Base-by-base conservation (phyloP, 805 yeast genomes). In the Metschnikowia arizonensis region DNA sequence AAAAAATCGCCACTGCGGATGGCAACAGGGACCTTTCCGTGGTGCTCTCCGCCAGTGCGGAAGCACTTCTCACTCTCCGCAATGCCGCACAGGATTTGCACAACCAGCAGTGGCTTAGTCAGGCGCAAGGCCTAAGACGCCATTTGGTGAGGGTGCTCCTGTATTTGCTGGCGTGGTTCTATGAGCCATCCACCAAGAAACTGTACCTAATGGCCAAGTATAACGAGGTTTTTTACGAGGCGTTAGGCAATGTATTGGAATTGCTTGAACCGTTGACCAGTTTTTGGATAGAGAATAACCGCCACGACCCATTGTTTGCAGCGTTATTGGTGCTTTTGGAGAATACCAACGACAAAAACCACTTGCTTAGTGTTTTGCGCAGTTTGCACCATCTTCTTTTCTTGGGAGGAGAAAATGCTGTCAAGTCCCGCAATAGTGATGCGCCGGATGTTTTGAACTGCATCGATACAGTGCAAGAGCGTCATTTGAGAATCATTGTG, bases 211-310 rank as follows among this genome's bases (percentile, higher is more conserved):
- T 66, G 47, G 42, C 38, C 29, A 47, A 50, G 33, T 60, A 47
- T 50, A 59, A 63, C 30, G 63, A 62, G 47, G 64, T 62, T 42
- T 68, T 68, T 40, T 74, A 73, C 44, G 97, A 89, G 60, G 66
- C 83, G 23, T 67, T 82, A 36, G 77, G 74, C 46, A 86, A 87
- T 60, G 68, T 82, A 11, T 63, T 88, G 42, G 99, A 93, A 62
- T 76, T 89, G 26, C 76, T 87, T 50, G 98, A 93, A 61, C 82
- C 90, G 2, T 77, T 89, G 26, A 80, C 91, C 3, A 84, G 96
- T 34, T 88, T 87, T 62, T 74, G 85, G 53, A 80, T 89, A 3
- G 90, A 93, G 25, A 85, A 83, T 23, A 73, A 79, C 19, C 74
- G 79, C 41, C 82, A 83, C 53, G 93, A 89, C 58, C 78, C 78